Evolutionary conservation across 2,329 filamentous ascomycete species (phyloP).

Genomic region (Diaporthe vaccinii): DNA sequence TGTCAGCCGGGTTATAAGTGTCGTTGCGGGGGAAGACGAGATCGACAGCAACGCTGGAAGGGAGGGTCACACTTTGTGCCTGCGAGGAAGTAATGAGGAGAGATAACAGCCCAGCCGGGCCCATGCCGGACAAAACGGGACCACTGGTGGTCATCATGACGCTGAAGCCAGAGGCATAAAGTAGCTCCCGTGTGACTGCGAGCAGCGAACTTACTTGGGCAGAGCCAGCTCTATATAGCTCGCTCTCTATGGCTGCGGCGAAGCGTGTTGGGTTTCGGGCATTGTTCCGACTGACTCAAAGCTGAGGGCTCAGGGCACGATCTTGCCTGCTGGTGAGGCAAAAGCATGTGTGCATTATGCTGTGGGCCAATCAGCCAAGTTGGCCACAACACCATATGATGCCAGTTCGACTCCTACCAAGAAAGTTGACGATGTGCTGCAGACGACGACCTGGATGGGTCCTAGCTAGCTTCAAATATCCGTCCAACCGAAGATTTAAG

Average conservation of each 20-base stretch:
- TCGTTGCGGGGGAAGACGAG: constrained; percentile 51
- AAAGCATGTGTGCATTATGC: not conserved
- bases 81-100: not conserved
- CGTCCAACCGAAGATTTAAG: not conserved
- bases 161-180: not conserved
- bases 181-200: rapidly evolving
- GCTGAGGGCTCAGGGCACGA: not conserved
- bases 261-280: constrained; percentile 1
- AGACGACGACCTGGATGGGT: constrained; percentile 13
- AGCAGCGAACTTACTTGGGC: not conserved
- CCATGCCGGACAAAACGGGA: not conserved
- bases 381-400: constrained; percentile 1
- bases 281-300: constrained; percentile 7
- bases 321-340: not conserved
- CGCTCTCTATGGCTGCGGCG: not conserved
- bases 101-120: not conserved
- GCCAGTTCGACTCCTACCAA: constrained; percentile 13
- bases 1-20: constrained; percentile 46
- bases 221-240: constrained; percentile 4
- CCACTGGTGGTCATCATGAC: not conserved
- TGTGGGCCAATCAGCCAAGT: constrained; percentile 2
- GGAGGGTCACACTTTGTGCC: constrained; percentile 9
- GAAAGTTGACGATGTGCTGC: constrained; percentile 12
- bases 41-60: constrained; percentile 51
- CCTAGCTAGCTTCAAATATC: not conserved